A percentile compares a stretch with the other conserved stretches of the same genome.
phyloP scores from a whole-genome alignment of 352 stramenopile species.

The Thalassiosira exigua region DNA sequence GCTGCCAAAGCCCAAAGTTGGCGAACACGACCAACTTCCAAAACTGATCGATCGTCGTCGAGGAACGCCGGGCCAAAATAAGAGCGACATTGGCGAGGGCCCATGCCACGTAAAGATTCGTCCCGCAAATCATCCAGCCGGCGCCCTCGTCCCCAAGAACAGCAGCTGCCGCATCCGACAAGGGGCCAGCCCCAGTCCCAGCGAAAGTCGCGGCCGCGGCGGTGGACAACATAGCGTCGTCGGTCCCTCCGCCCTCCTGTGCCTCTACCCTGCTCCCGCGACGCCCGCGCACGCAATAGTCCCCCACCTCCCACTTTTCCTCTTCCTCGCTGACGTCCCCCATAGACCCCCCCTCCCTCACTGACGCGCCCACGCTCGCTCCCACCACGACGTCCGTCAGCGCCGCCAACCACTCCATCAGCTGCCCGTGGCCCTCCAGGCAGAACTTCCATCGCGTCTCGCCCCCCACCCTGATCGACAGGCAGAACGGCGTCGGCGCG shows the following conservation, averaged over 20 bases:
- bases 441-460: constrained; percentile 83
- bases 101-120: constrained; percentile 43
- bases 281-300: constrained; percentile 37
- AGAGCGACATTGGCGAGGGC: constrained; percentile 58
- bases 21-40: constrained; percentile 70
- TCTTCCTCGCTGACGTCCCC: constrained; percentile 25
- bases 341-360: no score
- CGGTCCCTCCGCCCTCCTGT: no score
- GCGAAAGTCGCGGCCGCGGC: no score
- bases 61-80: constrained; percentile 51
- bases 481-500: constrained; percentile 70
- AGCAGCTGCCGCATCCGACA: no score
- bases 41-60: constrained; percentile 55
- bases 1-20: constrained; percentile 60
- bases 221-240: no score
- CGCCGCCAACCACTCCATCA: constrained; percentile 77
- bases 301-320: constrained; percentile 45
- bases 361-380: constrained; percentile 49
- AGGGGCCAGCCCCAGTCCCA: no score
- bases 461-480: constrained; percentile 69
- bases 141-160: constrained; percentile 4
- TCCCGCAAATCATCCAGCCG: constrained; percentile 45
- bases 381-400: constrained; percentile 79
- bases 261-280: no score
- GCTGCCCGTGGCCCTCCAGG: constrained; percentile 66